phyloP scores from a whole-genome alignment of 306 rosid genomes.

The Dryas octopetala region DNA sequence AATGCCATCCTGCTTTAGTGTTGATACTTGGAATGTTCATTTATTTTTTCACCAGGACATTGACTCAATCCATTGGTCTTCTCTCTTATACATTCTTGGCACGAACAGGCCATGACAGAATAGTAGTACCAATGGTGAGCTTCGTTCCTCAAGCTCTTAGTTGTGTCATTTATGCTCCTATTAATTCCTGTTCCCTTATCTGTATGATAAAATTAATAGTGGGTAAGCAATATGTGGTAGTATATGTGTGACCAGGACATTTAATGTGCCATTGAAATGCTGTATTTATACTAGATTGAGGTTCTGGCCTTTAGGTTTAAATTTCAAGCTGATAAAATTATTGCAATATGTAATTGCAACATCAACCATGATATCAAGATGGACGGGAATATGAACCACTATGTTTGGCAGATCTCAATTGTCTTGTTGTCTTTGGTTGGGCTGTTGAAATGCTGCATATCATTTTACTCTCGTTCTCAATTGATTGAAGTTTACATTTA shows the following conservation, averaged over 20 bases:
- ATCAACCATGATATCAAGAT: background rate
- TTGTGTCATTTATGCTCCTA: background rate
- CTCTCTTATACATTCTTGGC: constrained; percentile 83
- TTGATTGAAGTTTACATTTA: background rate
- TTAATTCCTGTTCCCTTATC: background rate
- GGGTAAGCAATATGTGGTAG: background rate
- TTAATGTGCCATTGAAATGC: background rate
- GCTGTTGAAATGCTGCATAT: constrained; percentile 18
- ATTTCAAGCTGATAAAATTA: background rate
- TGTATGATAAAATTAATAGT: background rate
- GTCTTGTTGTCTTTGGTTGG: constrained; percentile 5
- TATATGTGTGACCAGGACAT: background rate
- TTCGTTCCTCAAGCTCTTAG: constrained; percentile 24
- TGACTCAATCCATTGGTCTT: constrained; percentile 93
- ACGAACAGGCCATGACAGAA: constrained; percentile 66
- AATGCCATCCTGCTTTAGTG: background rate
- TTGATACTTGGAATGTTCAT: background rate
- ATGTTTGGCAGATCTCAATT: constrained; percentile 4
- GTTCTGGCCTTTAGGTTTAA: background rate
- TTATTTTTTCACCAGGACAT: constrained; percentile 50
- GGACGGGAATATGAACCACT: background rate
- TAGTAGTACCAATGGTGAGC: constrained; percentile 94
- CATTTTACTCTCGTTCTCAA: background rate
- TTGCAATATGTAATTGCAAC: background rate
- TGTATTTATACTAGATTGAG: background rate